Conservation (phyloP, 2,329 filamentous ascomycete species). For the Pezicula neosporulosa region DNA sequence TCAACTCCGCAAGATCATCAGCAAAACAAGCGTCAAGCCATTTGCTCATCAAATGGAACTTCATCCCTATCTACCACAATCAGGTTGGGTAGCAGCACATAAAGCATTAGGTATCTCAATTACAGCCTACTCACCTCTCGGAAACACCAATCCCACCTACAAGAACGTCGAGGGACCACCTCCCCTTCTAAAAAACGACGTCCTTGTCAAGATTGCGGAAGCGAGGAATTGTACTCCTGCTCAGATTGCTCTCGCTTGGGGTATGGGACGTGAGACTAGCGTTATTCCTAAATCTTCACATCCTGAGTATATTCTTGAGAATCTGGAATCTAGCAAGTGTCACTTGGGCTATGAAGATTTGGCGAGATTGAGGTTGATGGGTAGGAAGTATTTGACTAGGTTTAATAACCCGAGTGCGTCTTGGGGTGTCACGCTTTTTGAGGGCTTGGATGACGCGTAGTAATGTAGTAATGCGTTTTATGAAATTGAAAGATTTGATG, state of each 20-base stretch:
- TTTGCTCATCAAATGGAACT: conserved; percentile 19
- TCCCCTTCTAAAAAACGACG: conserved; percentile 26
- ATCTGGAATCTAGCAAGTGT: conserved; percentile 46
- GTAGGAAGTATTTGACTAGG: conserved; percentile 27
- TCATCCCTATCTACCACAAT: conserved; percentile 19
- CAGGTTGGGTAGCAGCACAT: conserved; percentile 20
- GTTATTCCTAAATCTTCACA: conserved; percentile 31
- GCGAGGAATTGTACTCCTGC: conserved; percentile 17
- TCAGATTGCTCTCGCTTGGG: conserved; percentile 33
- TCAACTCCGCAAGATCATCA: conserved; percentile 20
- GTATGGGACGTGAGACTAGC: conserved; percentile 27
- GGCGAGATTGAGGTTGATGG: conserved; percentile 27
- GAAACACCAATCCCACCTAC: conserved; percentile 46
- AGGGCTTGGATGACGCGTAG: conserved; percentile 7
- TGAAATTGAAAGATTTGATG: too few species aligned
- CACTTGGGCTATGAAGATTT: conserved; percentile 33
- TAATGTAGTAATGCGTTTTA: too few species aligned
- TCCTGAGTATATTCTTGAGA: conserved; percentile 37
- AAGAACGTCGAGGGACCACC: conserved; percentile 14
- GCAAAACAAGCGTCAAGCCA: background rate
- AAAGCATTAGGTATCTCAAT: conserved; percentile 27
- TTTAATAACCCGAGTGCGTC: conserved; percentile 27
- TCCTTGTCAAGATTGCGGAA: background rate
- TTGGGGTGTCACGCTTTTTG: conserved; percentile 30
- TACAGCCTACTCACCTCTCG: conserved; percentile 31